Base-by-base conservation (phyloP, 2,329 filamentous ascomycete genomes). In the Lecanicillium sp. region DNA sequence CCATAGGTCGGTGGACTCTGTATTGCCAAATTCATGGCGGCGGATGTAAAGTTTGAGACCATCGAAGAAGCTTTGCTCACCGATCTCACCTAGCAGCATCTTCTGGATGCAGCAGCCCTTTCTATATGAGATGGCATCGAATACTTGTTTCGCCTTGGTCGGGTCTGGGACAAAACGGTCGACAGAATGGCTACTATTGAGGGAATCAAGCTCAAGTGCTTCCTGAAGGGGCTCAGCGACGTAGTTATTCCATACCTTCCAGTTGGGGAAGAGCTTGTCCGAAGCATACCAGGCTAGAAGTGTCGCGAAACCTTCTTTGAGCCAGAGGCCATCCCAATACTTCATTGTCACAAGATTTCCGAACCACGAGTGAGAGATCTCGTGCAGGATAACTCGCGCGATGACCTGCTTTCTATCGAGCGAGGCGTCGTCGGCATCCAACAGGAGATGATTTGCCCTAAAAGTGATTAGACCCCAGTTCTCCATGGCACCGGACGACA, bases 381-480 rank as follows among this genome's bases (percentile, higher is more conserved):
- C 90, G 65, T 96, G 90, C n/a, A 95, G 88, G 18, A 96, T 89
- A 29, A 92, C 86, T 60, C 95, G 89, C 37, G 90, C 89, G 38
- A 95, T 85, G 27, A 88, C 80, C 67, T 95, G 85, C 67, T 94
- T 95, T 43, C 82, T 86, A 29, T 83, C 81, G n/a, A 89, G 88
- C 53, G 88, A 85, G 53, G 86, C 92, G 3, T 78, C 84, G 71
- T 92, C 90, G 63, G 95, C 87, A 51, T 96, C 89, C 45, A 94
- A 78, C 40, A 95, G 74, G 33, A 96, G 45, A 34, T 41, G 13
- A 25, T 95, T 88, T 15, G 94, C 84, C 48, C 89, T 83, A 67
- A 95, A 95, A 4, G 90, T 95, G 50, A 96, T 80, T 38, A 96
- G 70, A 56, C 90, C 90, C 90, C 90, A 96, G 61, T 96, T 96